Evolutionary conservation across 768 basidiomycete genomes (phyloP), one percentile per base, ranked within the genome.

Genomic region (Psilocybe cyanescens): DNA sequence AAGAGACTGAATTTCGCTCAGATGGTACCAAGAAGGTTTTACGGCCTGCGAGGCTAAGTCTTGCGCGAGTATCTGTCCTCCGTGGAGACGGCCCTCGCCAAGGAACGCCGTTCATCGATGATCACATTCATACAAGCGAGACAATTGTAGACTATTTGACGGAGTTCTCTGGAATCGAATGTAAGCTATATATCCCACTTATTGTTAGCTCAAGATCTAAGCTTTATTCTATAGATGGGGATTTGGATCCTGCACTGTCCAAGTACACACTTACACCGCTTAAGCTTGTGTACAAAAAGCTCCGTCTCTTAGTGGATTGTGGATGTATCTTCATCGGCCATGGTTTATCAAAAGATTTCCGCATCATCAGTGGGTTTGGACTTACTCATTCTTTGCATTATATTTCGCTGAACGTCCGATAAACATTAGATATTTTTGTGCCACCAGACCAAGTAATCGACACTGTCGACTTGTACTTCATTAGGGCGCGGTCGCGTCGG

Each of bases 241-340:
- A 99, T 71, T 81, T 99, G 54, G 95, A 99, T 70, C 93, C 92
- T 8, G 79, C 84, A 58, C 76, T 86, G 41, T 96, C 96, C 2
- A 85, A 83, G 5, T 86, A 97, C 71, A 97, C 96, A 0, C 80
- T 99, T 49, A 97, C 97, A 1, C 97, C 97, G 0, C 78, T 98
- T 60, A 99, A 99, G 70, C 84, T 97, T n/a, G 97, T 95, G 2
- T 99, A 99, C 79, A 99, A 99, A 81, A 99, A 99, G 72, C 79
- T 99, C 11, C 87, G 97, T 2, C 75, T 96, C 17, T 81, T 99
- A 4, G 95, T 99, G 17, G 97, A 99, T 72, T 83, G 90, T 24
- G 95, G 96, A 4, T 99, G 97, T 70, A 91, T 95, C 60, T 99
- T 99, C 72, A 91, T 99, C 58, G 97, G 97, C 0, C 97, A 99